phyloP scores from a whole-genome alignment of 768 basidiomycete species.

The Piloderma croceum region DNA sequence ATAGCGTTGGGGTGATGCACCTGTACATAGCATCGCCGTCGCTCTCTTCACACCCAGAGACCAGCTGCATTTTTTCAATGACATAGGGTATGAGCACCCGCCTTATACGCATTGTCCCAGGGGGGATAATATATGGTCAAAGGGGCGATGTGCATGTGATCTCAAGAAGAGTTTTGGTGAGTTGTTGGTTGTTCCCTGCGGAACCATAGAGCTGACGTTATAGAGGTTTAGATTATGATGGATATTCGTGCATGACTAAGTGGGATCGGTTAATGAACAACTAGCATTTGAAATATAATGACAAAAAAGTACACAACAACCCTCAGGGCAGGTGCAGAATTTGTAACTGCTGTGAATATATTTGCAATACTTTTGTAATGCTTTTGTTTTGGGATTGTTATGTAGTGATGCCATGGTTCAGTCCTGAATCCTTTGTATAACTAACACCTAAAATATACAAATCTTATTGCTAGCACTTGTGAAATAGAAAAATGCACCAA shows the following conservation, averaged over 20 bases:
- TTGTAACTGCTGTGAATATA: no score
- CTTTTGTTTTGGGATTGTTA: no score
- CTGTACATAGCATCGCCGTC: slow-evolving; percentile 64
- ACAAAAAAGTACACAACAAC: no score
- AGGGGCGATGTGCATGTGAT: slow-evolving; percentile 46
- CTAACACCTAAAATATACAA: no score
- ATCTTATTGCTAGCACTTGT: no score
- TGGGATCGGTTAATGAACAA: slow-evolving; percentile 49
- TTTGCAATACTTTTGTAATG: no score
- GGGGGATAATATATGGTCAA: slow-evolving; percentile 30
- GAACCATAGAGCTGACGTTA: slow-evolving; percentile 3
- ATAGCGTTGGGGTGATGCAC: slow-evolving; percentile 57
- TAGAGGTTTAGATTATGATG: slow-evolving; percentile 44
- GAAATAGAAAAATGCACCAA: no score
- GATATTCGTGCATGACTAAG: slow-evolving; percentile 51
- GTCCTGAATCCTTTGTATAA: no score
- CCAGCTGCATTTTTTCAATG: slow-evolving; percentile 69
- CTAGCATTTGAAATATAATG: no score
- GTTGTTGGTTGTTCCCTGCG: slow-evolving; percentile 11
- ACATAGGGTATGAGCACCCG: slow-evolving; percentile 60
- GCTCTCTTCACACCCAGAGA: slow-evolving; percentile 51
- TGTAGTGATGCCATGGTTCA: no score
- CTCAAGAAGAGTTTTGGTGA: slow-evolving; percentile 51
- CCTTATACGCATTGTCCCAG: slow-evolving; percentile 52
- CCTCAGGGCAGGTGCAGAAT: no score